phyloP scores from a whole-genome alignment of 106 monocot genomes.

The Dioscorea alata region DNA sequence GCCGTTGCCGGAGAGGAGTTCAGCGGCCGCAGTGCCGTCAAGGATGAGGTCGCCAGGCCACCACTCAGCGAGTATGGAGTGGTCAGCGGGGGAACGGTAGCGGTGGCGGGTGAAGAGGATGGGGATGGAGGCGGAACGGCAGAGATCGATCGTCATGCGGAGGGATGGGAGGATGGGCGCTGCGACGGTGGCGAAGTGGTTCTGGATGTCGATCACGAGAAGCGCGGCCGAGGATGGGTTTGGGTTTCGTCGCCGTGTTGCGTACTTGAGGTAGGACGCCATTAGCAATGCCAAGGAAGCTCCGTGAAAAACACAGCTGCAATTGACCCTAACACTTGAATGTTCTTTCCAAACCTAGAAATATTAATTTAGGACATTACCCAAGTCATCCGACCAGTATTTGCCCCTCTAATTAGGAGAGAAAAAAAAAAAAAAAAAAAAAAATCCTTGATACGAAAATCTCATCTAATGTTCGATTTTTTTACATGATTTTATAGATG shows the following conservation, averaged over 20 bases:
- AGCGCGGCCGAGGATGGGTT: conserved; percentile 47
- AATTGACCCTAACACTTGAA: too few species aligned
- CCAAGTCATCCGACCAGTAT: too few species aligned
- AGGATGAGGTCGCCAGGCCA: conserved; percentile 50
- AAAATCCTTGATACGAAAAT: too few species aligned
- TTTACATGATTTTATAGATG: too few species aligned
- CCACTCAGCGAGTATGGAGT: conserved; percentile 69
- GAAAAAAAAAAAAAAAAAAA: too few species aligned
- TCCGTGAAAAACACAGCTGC: too few species aligned
- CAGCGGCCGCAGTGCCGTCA: conserved; percentile 41
- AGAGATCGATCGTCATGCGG: conserved; percentile 44
- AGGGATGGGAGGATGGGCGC: conserved; percentile 47
- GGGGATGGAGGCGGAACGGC: conserved; percentile 47
- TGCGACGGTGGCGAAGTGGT: conserved; percentile 51
- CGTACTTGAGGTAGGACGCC: conserved; percentile 46
- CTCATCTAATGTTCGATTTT: too few species aligned
- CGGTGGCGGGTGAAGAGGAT: conserved; percentile 71
- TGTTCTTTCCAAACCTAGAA: too few species aligned
- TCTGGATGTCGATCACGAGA: conserved; percentile 83
- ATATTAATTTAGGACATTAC: too few species aligned
- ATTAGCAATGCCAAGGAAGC: not conserved
- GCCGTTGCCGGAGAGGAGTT: conserved; percentile 40
- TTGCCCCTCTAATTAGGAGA: too few species aligned
- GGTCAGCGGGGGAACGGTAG: conserved; percentile 32
- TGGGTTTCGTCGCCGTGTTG: conserved; percentile 42